These are phyloP conservation scores for Candida xyloterini DNA, from an alignment of 805 yeast species.

Conservation along the genomic window DNA sequence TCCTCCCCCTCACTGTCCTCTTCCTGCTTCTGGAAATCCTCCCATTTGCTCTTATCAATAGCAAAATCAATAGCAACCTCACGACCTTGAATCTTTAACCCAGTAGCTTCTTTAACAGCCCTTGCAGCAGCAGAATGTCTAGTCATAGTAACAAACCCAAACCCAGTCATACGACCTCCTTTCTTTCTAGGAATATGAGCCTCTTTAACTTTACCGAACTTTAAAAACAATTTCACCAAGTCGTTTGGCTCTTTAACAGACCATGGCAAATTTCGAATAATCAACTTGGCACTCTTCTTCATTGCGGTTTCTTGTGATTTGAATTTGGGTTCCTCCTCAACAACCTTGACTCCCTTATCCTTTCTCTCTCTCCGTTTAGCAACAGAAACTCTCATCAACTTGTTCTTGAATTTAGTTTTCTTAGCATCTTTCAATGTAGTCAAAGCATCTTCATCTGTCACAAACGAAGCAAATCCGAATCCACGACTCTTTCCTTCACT, in stretches of 20 bases:
- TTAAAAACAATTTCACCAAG: conserved; percentile 64
- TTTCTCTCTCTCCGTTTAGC: conserved; percentile 92
- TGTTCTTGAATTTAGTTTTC: conserved; percentile 61
- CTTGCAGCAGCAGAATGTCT: conserved; percentile 70
- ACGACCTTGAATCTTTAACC: conserved; percentile 81
- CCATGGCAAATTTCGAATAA: conserved; percentile 95
- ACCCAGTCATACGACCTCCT: conserved; percentile 90
- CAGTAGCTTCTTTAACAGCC: conserved; percentile 74
- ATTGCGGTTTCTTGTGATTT: conserved; percentile 24
- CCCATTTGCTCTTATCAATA: conserved; percentile 84
- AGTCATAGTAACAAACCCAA: conserved; percentile 91
- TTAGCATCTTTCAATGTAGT: conserved; percentile 69
- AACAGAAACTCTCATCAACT: conserved; percentile 70
- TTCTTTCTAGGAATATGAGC: conserved; percentile 84
- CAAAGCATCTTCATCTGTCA: conserved; percentile 77
- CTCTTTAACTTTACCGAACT: conserved; percentile 83
- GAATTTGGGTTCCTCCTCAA: conserved; percentile 27
- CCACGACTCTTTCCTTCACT: conserved; percentile 77
- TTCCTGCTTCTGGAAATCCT: conserved; percentile 46
- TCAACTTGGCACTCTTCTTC: conserved; percentile 74
- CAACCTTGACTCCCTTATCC: conserved; percentile 11
- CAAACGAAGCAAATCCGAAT: conserved; percentile 92
- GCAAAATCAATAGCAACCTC: conserved; percentile 94
- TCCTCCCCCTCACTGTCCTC: conserved; percentile 40
- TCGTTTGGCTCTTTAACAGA: conserved; percentile 76